These are phyloP conservation scores for Botrytis hyacinthi DNA, from an alignment of 2,329 filamentous ascomycete genomes.

Conservation along the genomic window DNA sequence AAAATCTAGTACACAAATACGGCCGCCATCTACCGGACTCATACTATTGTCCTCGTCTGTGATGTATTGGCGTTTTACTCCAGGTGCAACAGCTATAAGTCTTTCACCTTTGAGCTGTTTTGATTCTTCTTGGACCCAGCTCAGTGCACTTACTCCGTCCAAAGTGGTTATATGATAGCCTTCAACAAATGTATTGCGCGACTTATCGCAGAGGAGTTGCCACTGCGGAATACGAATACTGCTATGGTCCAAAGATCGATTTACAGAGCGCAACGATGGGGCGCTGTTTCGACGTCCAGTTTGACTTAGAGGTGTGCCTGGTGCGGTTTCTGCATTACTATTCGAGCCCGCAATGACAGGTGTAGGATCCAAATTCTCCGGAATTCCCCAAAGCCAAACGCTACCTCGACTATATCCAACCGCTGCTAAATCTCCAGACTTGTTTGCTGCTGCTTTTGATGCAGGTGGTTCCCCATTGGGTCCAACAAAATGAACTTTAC, in stretches of 20 bases:
- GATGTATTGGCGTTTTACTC: slow-evolving; percentile 57
- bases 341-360: slow-evolving; percentile 40
- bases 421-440: slow-evolving; percentile 67
- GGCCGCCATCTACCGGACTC: slow-evolving; percentile 75
- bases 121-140: slow-evolving; percentile 64
- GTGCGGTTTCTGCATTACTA: slow-evolving; percentile 37
- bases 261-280: slow-evolving; percentile 33
- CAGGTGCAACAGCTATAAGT: slow-evolving; percentile 70
- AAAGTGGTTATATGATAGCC: slow-evolving; percentile 66
- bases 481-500: slow-evolving; percentile 76
- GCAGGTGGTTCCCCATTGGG: slow-evolving; percentile 61
- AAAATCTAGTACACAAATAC: slow-evolving; percentile 72
- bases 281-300: slow-evolving; percentile 36
- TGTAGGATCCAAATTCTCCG: slow-evolving; percentile 66
- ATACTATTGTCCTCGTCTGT: slow-evolving; percentile 66
- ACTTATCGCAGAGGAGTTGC: slow-evolving; percentile 66
- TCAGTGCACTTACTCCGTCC: slow-evolving; percentile 63
- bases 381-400: slow-evolving; percentile 77
- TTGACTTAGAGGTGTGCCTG: slow-evolving; percentile 32
- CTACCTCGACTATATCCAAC: slow-evolving; percentile 67
- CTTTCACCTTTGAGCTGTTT: slow-evolving; percentile 51
- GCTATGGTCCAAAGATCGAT: slow-evolving; percentile 27
- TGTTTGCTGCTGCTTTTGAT: slow-evolving; percentile 67
- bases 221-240: slow-evolving; percentile 56
- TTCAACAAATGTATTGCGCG: slow-evolving; percentile 66